Evolutionary conservation across 1,284 basidiomycete species (phyloP).

Genomic region (Rhodotorula sp.): DNA sequence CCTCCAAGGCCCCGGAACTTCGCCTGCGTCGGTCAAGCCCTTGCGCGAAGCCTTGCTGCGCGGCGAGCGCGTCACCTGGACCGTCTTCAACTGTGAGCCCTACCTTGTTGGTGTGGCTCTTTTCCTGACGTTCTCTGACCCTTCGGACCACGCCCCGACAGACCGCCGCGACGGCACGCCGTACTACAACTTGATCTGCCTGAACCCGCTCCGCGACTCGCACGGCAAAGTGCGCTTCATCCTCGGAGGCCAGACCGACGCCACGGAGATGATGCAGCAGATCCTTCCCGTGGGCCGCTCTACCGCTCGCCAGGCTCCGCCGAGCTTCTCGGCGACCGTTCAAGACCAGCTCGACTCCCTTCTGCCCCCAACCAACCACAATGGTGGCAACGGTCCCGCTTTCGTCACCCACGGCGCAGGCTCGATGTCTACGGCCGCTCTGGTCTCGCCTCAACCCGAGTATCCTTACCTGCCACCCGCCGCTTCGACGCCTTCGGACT

Average conservation of each 20-base stretch:
- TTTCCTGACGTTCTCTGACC: accelerated
- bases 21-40: constrained; percentile 8
- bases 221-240: constrained; percentile 25
- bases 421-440: neutral
- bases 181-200: constrained; percentile 29
- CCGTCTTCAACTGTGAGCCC: constrained; percentile 29
- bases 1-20: constrained; percentile 28
- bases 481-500: neutral
- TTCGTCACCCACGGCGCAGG: neutral
- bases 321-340: neutral
- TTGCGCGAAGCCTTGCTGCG: constrained; percentile 23
- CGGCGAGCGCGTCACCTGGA: constrained; percentile 18
- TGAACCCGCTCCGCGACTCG: constrained; percentile 25
- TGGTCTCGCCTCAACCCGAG: neutral
- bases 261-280: neutral
- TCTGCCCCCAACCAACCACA: neutral
- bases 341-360: constrained; percentile 4
- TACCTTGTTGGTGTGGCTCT: neutral
- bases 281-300: neutral
- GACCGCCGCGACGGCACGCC: constrained; percentile 26
- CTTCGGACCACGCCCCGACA: neutral
- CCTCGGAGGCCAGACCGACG: constrained; percentile 1
- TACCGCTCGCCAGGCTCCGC: neutral
- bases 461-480: neutral
- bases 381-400: neutral